Base-by-base conservation (phyloP, 768 basidiomycete species). In the Infundibulicybe gibba region DNA sequence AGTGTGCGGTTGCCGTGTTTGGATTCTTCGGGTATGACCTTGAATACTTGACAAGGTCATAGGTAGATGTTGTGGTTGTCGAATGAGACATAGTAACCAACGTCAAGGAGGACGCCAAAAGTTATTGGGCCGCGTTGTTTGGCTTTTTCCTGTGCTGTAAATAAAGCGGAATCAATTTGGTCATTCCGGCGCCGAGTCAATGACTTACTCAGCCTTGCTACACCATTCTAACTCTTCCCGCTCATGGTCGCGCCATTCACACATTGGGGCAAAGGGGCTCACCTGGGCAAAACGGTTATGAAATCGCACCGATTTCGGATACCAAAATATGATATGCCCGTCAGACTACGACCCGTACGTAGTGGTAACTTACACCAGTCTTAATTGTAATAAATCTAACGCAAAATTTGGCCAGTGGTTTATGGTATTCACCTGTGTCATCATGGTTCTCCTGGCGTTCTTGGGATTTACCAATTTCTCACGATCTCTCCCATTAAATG, bases 381-480 rank as follows among this genome's bases (percentile, higher is more conserved):
- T 46, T 41, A 39, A 39, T 49, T 32, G 10, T 50, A 20, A 48
- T 53, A 25, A 10, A 31, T 42, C 45, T 43, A 25, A 43, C 33
- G 13, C 33, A 25, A 25, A 3, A 25, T 14, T n/a, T 32, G 14
- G 16, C 2, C 43, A 91, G 90, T 92, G 89, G 89, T 93, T 93
- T 57, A 58, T 90, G n/a, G 52, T 80, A 25, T 83, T 86, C 57
- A 89, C 90, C 25, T 68, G 65, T 52, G 32, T 83, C 20, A 73
- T 89, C 43, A 87, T 91, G 79, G 57, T 85, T 32, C 48, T 79
- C 8, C 75, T 93, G 13, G 88, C 83, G 3, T 73, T 92, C 45
- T 68, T 93, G 15, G 88, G 90, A 11, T 81, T 93, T 63, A 87
- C 90, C 35, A 79, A 87, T 64, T 70, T 85, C 54, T 70, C 81